phyloP scores from a whole-genome alignment of 2,329 filamentous ascomycete species.

The Sarocladium oryzae region DNA sequence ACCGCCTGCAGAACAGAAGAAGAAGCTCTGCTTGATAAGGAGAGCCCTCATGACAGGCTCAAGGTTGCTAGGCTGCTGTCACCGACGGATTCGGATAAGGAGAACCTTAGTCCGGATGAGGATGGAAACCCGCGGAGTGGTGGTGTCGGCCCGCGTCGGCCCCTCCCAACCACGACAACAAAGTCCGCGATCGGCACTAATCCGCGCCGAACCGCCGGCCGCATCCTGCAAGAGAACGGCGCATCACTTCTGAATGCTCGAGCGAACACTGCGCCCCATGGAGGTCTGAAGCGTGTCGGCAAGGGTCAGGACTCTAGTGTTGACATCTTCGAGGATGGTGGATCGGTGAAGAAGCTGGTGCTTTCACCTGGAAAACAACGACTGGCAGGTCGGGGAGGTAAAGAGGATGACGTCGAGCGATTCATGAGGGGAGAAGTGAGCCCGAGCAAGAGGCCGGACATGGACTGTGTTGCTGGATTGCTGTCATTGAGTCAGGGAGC shows the following conservation, averaged over 20 bases:
- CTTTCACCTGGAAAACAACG: constrained; percentile 56
- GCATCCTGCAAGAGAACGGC: constrained; percentile 31
- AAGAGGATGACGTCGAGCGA: constrained; percentile 41
- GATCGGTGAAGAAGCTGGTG: constrained; percentile 11
- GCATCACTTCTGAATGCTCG: constrained; percentile 25
- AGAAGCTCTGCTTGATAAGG: constrained; percentile 12
- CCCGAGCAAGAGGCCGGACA: constrained; percentile 69
- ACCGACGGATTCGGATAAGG: constrained; percentile 76
- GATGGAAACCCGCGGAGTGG: constrained; percentile 24
- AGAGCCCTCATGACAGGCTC: constrained; percentile 21
- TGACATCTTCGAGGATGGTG: constrained; percentile 46
- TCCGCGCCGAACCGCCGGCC: neutral
- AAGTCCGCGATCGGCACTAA: neutral
- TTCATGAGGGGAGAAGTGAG: constrained; percentile 66
- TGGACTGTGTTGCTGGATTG: constrained; percentile 86
- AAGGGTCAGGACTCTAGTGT: constrained; percentile 22
- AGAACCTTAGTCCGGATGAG: constrained; percentile 69
- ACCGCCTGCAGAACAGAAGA: neutral
- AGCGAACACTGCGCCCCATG: constrained; percentile 34
- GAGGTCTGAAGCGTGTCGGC: constrained; percentile 21
- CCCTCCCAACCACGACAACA: neutral
- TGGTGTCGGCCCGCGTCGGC: constrained; percentile 17
- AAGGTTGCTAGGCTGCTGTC: constrained; percentile 34
- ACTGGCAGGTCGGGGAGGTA: constrained; percentile 57
- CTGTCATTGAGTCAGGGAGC: constrained; percentile 87